These are phyloP conservation scores for Berberis thunbergii DNA, from an alignment of 164 flowering plant genomes.

Conservation along the genomic window DNA sequence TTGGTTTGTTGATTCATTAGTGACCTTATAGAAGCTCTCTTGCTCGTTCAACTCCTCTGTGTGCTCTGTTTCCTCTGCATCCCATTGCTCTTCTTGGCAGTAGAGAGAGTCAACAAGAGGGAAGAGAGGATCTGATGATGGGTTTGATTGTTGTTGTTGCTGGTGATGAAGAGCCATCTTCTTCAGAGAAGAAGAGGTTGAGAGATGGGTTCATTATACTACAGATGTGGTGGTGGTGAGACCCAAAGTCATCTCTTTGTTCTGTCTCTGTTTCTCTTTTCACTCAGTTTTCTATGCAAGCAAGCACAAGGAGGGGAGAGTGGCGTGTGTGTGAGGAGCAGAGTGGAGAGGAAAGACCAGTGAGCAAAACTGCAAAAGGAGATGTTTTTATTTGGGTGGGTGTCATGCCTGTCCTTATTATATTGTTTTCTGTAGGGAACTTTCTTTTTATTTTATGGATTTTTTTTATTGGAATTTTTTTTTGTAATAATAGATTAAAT, in stretches of 20 bases:
- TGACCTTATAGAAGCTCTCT: background rate
- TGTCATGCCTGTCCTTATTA: slow-evolving; percentile 22
- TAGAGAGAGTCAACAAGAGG: slow-evolving; percentile 38
- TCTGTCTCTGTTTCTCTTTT: slow-evolving; percentile 6
- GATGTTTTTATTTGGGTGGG: slow-evolving; percentile 4
- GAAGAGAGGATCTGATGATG: slow-evolving; percentile 11
- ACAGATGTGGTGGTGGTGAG: background rate
- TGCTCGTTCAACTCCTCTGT: background rate
- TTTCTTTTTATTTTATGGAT: background rate
- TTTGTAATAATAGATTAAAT: background rate
- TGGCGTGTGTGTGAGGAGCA: background rate
- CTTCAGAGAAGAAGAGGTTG: slow-evolving; percentile 48
- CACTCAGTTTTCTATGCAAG: background rate
- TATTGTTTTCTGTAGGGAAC: slow-evolving; percentile 6
- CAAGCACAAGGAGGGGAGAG: too few relatives aligned
- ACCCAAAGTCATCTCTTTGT: background rate
- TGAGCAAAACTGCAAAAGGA: background rate
- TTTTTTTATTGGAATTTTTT: background rate
- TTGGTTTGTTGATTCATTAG: background rate
- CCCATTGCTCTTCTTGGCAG: slow-evolving; percentile 46
- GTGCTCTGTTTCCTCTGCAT: slow-evolving; percentile 16
- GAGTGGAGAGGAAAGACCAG: slow-evolving; percentile 2
- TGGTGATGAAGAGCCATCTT: slow-evolving; percentile 34
- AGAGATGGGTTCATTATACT: slow-evolving; percentile 23
- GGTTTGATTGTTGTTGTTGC: background rate